Evolutionary conservation across 257 asterid genomes (phyloP), one percentile per base, ranked within the genome.

Genomic region (Jaltomata sinuosa): DNA sequence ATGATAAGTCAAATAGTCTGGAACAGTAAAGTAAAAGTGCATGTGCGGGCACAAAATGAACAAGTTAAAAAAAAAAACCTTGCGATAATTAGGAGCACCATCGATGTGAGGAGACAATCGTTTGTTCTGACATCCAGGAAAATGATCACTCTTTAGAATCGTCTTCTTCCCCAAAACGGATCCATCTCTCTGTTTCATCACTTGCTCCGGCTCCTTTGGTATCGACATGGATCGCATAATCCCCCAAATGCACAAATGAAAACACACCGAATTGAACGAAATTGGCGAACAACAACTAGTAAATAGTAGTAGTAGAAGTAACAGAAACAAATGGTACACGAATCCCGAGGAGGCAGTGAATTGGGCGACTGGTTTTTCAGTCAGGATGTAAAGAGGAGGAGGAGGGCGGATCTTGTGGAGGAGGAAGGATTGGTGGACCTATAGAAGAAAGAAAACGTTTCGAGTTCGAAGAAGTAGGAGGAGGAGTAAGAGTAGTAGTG

Each of bases 91-190:
- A 85, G 99, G 99, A 53, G 99, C 98, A 64, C 98, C 98, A 62
- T 96, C 98, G 82, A 96, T 88, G 85, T 94, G 94, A 36, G 99
- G 98, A 71, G 91, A 86, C 88, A 96, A 86, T 86, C 94, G 95
- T 83, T 93, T 96, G 86, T 96, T 96, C 89, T 96, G 99, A 88
- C 99, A 96, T 38, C 98, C 98, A n/a, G 99, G 99, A 84, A 96
- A 96, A 91, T 96, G 99, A 86, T 96, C 99, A 90, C 99, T 96
- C 92, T 96, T 96, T 89, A 96, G 97, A 87, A 96, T 94, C 29
- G 99, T 94, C 89, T 94, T 96, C 89, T 96, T 96, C 3, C 99
- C 99, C 83, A 96, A 91, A 55, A 96, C 99, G 57, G 99, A 96
- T 89, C 99, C 99, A 86, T 93, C 98, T 89, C 99, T 92, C 86